phyloP scores from a whole-genome alignment of 805 yeast species.

The Maudiozyma barnettii region DNA sequence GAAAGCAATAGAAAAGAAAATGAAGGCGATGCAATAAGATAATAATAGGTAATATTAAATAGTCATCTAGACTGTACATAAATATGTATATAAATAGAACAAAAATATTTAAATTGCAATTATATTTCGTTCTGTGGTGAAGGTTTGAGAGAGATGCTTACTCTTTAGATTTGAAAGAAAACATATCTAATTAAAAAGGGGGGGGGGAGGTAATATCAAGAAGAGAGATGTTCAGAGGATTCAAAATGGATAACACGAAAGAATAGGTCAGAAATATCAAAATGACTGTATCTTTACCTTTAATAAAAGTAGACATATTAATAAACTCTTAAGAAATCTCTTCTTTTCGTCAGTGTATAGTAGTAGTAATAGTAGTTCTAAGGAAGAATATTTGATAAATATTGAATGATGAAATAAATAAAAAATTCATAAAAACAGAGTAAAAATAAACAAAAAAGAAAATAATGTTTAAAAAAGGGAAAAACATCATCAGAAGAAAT shows the following conservation, averaged over 20 bases:
- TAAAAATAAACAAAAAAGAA: not conserved
- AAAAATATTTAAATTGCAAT: not conserved
- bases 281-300: too few relatives aligned
- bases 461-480: not conserved
- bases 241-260: too few relatives aligned
- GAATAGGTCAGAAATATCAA: too few relatives aligned
- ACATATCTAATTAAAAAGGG: too few relatives aligned
- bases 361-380: too few relatives aligned
- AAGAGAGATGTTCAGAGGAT: too few relatives aligned
- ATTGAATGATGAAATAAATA: not conserved
- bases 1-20: not conserved
- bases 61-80: not conserved
- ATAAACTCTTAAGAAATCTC: not conserved
- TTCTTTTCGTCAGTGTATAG: not conserved
- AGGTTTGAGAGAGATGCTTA: too few relatives aligned
- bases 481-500: not conserved
- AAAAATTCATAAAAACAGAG: not conserved
- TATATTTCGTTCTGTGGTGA: not conserved
- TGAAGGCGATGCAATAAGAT: not conserved
- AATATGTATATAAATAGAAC: not conserved
- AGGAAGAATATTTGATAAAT: not conserved
- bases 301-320: too few relatives aligned
- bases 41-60: not conserved
- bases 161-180: too few relatives aligned
- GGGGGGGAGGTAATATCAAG: too few relatives aligned